Base-by-base conservation (phyloP, 805 yeast genomes). In the Starmerella geochares region DNA sequence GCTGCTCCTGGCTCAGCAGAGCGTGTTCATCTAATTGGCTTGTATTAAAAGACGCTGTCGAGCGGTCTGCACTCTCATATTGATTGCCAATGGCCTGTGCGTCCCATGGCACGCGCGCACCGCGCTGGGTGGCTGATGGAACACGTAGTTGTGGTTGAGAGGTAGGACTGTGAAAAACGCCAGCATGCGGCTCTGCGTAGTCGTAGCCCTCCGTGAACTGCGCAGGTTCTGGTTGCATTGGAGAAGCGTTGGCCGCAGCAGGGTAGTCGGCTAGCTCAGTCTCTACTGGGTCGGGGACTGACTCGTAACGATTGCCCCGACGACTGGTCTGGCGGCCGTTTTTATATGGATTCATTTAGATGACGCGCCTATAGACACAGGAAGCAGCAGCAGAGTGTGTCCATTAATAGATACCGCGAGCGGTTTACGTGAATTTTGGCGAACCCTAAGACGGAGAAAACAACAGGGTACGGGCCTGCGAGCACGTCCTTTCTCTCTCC, bases 301-400 rank as follows among this genome's bases (percentile, higher is more conserved):
- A 27, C 27, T 51, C 42, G 32, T 41, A 23, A 4, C 21, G 32
- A 10, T 16, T 10, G 28, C 40, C 10, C 45, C 39, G 38, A 24
- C 45, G 25, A n/a, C 55, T 25, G 13, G 50, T 49, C 17, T 44
- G 35, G 23, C 48, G 53, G 25, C 56, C 56, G 24, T 46, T 54
- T 8, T 6, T 13, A 29, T 54, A 53, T 17, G 57, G 57, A 28
- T 49, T 49, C 53, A 50, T 50, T 13, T 23, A 11, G 16, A 7
- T 27, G 13, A 17, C 10, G 14, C 6, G 32, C n/a, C 7, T 29
- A 5, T 6, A 29, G 14, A 10, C 32, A 13, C 32, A n/a, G 14
- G 6, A 7, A 29, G 32, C 32, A n/a, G 32, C 14, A 7, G 32
- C 14, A 13, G n/a, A n/a, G n/a, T n/a, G n/a, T 33, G 21, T 33